Percentiles rank a stretch among this genome's conserved stretches.
Conservation (phyloP, 179 eudicot genomes). For the Silene vulgaris region DNA sequence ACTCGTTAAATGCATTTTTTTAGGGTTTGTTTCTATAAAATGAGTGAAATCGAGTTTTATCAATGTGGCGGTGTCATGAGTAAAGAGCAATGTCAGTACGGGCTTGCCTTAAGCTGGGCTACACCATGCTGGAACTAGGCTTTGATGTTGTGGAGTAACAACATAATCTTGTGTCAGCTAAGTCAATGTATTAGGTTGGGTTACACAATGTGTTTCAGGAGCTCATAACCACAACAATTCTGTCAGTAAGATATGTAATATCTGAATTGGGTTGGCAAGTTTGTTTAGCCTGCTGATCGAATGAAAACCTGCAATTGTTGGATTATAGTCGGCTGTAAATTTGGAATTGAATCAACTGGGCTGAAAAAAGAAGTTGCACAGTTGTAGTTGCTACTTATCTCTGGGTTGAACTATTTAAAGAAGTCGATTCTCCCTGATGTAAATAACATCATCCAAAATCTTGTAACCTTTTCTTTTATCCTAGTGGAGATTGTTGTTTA, state of each 20-base stretch:
- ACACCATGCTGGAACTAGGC: background rate
- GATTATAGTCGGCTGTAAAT: background rate
- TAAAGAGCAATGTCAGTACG: background rate
- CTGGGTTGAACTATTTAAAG: background rate
- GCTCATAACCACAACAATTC: background rate
- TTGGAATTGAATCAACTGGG: background rate
- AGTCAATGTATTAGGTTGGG: background rate
- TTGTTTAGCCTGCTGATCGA: background rate
- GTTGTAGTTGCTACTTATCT: background rate
- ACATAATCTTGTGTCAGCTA: background rate
- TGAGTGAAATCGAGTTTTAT: background rate
- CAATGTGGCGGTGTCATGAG: background rate
- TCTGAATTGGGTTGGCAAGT: background rate
- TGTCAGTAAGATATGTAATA: background rate
- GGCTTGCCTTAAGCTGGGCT: background rate
- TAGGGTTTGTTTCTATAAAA: background rate
- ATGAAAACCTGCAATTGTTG: background rate
- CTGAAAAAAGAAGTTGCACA: background rate
- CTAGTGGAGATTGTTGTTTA: background rate
- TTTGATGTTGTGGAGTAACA: background rate
- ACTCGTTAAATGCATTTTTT: background rate
- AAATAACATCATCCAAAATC: background rate
- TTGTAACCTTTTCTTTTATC: background rate
- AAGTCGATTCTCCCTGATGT: background rate
- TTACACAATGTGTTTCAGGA: background rate